Percentiles rank a stretch among this genome's conserved stretches.
phyloP scores from a whole-genome alignment of 495 filamentous ascomycete genomes.

The Evansstolkia leycettana region DNA sequence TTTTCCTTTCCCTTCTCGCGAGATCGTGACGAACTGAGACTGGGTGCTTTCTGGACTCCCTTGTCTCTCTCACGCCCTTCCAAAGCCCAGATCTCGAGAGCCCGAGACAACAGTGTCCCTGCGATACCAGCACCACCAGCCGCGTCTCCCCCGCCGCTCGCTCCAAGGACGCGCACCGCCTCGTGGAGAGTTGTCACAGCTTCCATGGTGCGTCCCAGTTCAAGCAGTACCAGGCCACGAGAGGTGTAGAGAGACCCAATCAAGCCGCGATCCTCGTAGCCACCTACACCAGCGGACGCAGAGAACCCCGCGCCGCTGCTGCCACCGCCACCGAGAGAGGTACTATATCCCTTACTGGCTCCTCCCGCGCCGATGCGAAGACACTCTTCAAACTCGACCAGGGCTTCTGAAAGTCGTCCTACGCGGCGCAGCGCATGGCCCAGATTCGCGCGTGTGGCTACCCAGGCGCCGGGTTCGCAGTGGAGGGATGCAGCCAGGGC shows the following conservation, averaged over 20 bases:
- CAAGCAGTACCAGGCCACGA: conserved; percentile 56
- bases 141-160: conserved; percentile 43
- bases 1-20: conserved; percentile 22
- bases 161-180: conserved; percentile 45
- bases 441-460: conserved; percentile 77
- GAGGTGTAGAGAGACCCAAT: conserved; percentile 34
- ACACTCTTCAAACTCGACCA: conserved; percentile 73
- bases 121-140: conserved; percentile 56
- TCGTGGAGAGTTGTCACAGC: conserved; percentile 59
- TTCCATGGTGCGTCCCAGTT: conserved; percentile 50
- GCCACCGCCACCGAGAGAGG: conserved; percentile 27
- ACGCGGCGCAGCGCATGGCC: conserved; percentile 74
- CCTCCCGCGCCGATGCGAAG: conserved; percentile 64
- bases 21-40: conserved; percentile 11
- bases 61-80: conserved; percentile 22
- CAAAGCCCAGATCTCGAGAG: conserved; percentile 54
- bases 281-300: conserved; percentile 27
- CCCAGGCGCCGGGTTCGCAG: conserved; percentile 71
- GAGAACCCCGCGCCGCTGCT: conserved; percentile 18
- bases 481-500: conserved; percentile 66
- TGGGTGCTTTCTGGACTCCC: conserved; percentile 3
- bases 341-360: conserved; percentile 36
- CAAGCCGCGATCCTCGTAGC: conserved; percentile 34
- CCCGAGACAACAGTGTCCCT: conserved; percentile 61
- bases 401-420: conserved; percentile 54